Conservation (phyloP, 2,329 filamentous ascomycete genomes). For the Hypoxylon sp. region DNA sequence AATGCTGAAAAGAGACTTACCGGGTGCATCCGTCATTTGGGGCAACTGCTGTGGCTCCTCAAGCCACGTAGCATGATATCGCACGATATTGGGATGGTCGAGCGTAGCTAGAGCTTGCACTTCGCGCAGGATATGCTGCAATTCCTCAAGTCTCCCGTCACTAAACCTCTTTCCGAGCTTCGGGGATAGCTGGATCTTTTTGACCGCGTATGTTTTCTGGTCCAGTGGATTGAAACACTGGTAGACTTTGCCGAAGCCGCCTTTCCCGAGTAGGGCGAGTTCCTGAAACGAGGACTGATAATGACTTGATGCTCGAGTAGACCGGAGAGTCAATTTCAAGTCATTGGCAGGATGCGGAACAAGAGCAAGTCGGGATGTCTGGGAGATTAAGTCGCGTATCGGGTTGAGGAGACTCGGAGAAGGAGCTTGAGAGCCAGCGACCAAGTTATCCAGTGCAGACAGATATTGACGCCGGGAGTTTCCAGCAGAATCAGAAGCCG, state of each 20-base stretch:
- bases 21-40: conserved; percentile 54
- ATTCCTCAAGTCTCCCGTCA: conserved; percentile 50
- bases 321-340: conserved; percentile 43
- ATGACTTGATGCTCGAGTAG: conserved; percentile 44
- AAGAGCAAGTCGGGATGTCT: conserved; percentile 44
- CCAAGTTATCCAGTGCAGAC: conserved; percentile 49
- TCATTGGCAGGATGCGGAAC: conserved; percentile 45
- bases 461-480: conserved; percentile 49
- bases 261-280: conserved; percentile 49
- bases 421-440: conserved; percentile 36
- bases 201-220: conserved; percentile 52
- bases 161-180: conserved; percentile 48
- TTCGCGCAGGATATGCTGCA: conserved; percentile 51
- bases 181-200: conserved; percentile 51
- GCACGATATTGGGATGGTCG: conserved; percentile 53
- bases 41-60: conserved; percentile 47
- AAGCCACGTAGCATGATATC: conserved; percentile 53
- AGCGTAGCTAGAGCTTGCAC: conserved; percentile 52
- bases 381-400: conserved; percentile 45
- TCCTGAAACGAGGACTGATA: conserved; percentile 51
- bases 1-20: conserved; percentile 53
- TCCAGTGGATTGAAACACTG: conserved; percentile 51
- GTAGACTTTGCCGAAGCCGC: conserved; percentile 54
- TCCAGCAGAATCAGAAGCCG: conserved; percentile 41
- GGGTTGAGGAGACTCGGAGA: conserved; percentile 39